Conservation (phyloP, 164 flowering plant genomes). For the Tetracentron sinense region DNA sequence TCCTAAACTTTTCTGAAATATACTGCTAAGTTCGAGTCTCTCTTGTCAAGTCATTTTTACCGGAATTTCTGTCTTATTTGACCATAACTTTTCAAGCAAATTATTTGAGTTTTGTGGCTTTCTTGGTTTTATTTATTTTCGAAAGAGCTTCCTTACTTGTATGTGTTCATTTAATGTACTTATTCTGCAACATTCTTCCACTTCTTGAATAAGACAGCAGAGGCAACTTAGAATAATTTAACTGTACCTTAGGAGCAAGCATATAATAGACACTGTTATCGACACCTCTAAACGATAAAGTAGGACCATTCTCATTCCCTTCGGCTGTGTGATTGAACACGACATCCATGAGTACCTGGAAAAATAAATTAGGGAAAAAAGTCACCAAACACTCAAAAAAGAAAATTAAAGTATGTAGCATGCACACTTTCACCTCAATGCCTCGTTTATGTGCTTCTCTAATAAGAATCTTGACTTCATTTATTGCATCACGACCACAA, state of each 20-base stretch:
- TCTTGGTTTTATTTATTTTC: not conserved
- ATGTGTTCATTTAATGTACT: not conserved
- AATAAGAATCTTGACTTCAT: conserved; percentile 79
- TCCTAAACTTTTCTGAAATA: too few species aligned
- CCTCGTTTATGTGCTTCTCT: conserved; percentile 94
- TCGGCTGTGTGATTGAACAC: conserved; percentile 98
- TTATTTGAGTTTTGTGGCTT: too few species aligned
- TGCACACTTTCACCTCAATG: conserved; percentile 65
- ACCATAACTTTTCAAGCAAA: too few species aligned
- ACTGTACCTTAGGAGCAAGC: conserved; percentile 90
- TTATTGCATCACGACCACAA: conserved; percentile 72
- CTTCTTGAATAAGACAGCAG: conserved; percentile 2
- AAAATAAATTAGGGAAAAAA: conserved; percentile 13
- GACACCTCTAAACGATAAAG: conserved; percentile 79
- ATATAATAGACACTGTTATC: conserved; percentile 88
- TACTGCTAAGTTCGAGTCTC: too few species aligned
- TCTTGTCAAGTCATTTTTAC: too few species aligned
- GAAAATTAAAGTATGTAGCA: conserved; percentile 1
- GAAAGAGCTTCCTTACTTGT: not conserved
- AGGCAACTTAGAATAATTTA: not conserved
- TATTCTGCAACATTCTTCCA: not conserved
- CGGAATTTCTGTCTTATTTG: too few species aligned
- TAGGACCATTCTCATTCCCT: conserved; percentile 92
- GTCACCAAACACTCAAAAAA: not conserved
- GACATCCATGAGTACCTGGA: conserved; percentile 93